Evolutionary conservation across 2,329 filamentous ascomycete species (phyloP).

Genomic region (Sporothrix pseudoabietina): DNA sequence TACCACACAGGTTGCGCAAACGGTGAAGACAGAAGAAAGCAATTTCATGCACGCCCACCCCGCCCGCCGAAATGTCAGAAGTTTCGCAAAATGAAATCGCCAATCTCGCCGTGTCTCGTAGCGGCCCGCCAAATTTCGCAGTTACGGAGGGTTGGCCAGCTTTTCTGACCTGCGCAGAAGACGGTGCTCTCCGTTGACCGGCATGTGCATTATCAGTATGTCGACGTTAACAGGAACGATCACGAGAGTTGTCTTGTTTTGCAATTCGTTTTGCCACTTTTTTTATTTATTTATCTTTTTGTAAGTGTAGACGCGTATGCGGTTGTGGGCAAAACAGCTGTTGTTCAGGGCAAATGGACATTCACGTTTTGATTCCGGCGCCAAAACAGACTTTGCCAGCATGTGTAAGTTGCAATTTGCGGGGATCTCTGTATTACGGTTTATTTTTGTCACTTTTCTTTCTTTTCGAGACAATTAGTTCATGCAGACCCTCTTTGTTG

Average conservation of each 20-base stretch:
- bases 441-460: background rate
- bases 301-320: background rate
- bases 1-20: background rate
- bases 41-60: background rate
- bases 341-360: background rate
- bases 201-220: background rate
- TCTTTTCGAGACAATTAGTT: background rate
- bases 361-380: background rate
- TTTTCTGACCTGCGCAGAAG: conserved; percentile 6
- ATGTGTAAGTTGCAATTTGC: background rate
- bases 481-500: conserved; percentile 13
- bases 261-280: background rate
- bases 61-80: background rate
- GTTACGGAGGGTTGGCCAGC: background rate
- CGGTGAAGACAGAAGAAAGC: background rate
- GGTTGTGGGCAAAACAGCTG: background rate
- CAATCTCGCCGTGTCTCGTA: conserved; percentile 4
- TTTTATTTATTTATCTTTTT: too few relatives aligned
- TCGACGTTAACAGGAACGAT: background rate
- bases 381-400: background rate
- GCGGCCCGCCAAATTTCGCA: background rate
- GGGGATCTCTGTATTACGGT: background rate
- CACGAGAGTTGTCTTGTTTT: background rate
- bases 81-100: background rate
- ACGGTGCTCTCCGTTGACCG: background rate